Percentiles rank a stretch among this genome's conserved stretches.
Evolutionary conservation across 139 green algal species (phyloP).

Genomic region (Micromonas commoda): DNA sequence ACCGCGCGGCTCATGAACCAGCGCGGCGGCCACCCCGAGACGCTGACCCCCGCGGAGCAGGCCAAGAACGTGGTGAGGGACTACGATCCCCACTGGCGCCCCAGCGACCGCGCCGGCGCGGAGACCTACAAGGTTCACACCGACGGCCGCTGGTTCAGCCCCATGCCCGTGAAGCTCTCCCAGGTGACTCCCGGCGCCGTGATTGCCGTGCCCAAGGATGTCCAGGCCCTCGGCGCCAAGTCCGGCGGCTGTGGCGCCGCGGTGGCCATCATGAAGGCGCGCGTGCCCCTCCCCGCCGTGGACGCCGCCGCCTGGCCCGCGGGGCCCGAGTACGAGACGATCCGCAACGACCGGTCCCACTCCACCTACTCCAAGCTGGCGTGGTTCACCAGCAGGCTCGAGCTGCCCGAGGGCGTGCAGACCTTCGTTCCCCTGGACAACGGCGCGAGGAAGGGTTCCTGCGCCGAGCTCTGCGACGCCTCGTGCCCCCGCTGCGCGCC

Average conservation of each 20-base stretch:
- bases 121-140: not conserved
- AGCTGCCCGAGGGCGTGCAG: constrained; percentile 5
- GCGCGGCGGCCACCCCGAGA: too few species aligned
- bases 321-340: not conserved
- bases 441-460: not conserved
- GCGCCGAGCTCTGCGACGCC: not conserved
- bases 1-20: not conserved
- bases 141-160: not conserved
- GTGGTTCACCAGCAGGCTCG: constrained; percentile 28
- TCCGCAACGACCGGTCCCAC: not conserved
- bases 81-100: not conserved
- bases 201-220: not conserved
- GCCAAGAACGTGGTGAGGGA: too few species aligned
- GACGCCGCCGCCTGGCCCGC: constrained; percentile 16
- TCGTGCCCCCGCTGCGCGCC: constrained; percentile 20
- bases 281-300: constrained; percentile 13
- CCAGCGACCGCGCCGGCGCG: not conserved
- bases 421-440: not conserved
- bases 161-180: not conserved
- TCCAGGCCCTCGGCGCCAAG: not conserved
- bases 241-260: not conserved
- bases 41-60: too few species aligned
- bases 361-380: constrained; percentile 12
- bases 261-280: constrained; percentile 8
- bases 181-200: not conserved